phyloP scores from a whole-genome alignment of 148 eudicot genomes.

The Polygonum aviculare region DNA sequence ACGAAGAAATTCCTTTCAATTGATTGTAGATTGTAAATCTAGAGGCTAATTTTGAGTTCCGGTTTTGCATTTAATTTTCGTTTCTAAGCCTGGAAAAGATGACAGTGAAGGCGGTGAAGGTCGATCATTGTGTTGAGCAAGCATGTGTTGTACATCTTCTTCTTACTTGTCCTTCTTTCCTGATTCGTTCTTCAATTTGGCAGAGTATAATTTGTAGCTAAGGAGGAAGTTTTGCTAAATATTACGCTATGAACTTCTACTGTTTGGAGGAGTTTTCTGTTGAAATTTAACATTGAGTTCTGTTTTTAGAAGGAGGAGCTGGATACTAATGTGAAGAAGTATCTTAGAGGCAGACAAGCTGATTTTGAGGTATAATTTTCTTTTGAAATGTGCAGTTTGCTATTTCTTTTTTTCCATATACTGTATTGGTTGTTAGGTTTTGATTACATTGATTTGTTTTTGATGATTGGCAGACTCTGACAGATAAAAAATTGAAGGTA shows the following conservation, averaged over 20 bases:
- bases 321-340: slow-evolving; percentile 47
- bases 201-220: background rate
- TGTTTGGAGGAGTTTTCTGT: background rate
- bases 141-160: slow-evolving; percentile 7
- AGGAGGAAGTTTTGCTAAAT: background rate
- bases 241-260: background rate
- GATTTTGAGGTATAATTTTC: slow-evolving; percentile 47
- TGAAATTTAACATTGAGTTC: background rate
- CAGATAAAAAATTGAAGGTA: slow-evolving; percentile 89
- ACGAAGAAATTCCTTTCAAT: no score
- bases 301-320: slow-evolving; percentile 26
- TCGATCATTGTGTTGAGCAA: slow-evolving; percentile 11
- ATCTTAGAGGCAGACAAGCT: slow-evolving; percentile 73
- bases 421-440: background rate
- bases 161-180: background rate
- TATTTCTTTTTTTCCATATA: background rate
- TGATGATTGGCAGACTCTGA: slow-evolving; percentile 30
- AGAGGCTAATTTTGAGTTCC: background rate
- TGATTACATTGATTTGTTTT: slow-evolving; percentile 8
- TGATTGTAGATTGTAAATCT: background rate
- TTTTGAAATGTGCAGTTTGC: background rate
- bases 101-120: slow-evolving; percentile 17
- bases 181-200: background rate
- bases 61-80: background rate
- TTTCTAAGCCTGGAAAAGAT: slow-evolving; percentile 1